These are phyloP conservation scores for Tetracladium marchalianum DNA, from an alignment of 495 filamentous ascomycete species.

Conservation along the genomic window DNA sequence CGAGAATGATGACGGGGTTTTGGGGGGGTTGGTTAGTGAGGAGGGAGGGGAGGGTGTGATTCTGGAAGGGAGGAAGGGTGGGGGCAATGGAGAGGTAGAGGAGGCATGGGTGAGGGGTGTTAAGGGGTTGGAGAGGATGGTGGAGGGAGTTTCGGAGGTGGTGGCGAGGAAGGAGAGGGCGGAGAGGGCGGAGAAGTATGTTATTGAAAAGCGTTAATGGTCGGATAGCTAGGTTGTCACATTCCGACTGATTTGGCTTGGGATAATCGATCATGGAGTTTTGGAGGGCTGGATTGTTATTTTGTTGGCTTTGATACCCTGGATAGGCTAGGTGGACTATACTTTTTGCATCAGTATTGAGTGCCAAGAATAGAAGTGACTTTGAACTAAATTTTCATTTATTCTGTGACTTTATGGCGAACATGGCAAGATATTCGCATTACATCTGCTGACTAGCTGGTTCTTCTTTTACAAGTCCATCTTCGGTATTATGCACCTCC, in stretches of 20 bases:
- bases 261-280: no score
- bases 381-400: no score
- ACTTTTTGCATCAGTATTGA: no score
- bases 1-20: conserved; percentile 16
- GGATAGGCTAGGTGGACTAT: no score
- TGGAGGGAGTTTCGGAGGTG: conserved; percentile 55
- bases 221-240: neutral
- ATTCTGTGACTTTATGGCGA: no score
- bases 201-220: conserved; percentile 6
- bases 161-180: conserved; percentile 75
- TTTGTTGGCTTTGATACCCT: no score
- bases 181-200: conserved; percentile 54
- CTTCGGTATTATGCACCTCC: neutral
- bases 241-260: neutral
- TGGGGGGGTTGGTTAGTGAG: conserved; percentile 14
- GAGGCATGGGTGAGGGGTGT: conserved; percentile 38
- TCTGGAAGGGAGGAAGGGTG: conserved; percentile 21
- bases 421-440: no score
- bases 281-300: no score
- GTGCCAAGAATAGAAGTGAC: no score
- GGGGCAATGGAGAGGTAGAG: conserved; percentile 41
- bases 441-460: no score
- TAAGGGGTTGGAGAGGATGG: conserved; percentile 40
- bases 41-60: conserved; percentile 8
- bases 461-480: no score